Evolutionary conservation across 345 rosid species (phyloP), one percentile per base, ranked within the genome.

Genomic region (Cardamine occulta): DNA sequence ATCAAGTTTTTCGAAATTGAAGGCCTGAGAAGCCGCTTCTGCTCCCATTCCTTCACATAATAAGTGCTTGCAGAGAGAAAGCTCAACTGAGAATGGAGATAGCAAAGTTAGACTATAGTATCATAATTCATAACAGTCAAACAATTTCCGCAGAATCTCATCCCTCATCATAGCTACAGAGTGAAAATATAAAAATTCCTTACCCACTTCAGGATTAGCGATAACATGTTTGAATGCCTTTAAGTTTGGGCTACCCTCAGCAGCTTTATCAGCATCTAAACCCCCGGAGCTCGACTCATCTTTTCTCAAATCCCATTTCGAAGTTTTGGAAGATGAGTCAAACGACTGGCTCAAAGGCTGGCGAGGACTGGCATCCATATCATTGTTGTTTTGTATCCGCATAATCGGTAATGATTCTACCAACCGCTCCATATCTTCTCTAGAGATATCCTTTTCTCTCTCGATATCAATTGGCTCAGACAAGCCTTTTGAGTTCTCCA

Each of bases 351-450:
- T 85, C 48, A 87, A 66, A 64, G 90, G 85, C 84, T 53, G 69
- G 57, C 49, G 47, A 32, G 74, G 70, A 62, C 70, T 66, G 28
- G 56, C 68, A 51, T 68, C 87, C 68, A 77, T 48, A 39, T 85
- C 64, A 66, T 64, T 67, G 19, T 66, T 65, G 65, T 48, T 28
- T 15, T 58, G 64, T 44, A 80, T 80, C 80, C 85, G 74, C 74
- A 86, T 81, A 79, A 72, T 76, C 3, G 98, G 97, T 78, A 94
- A 83, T 74, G 97, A 94, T 79, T 82, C 90, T 47, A 61, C 84
- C 52, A 81, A 73, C 79, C 82, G 55, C 53, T 72, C 82, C 74
- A 52, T 66, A 39, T 82, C 85, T 29, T 84, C 84, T 64, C 67
- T 69, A 40, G 59, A 24, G 18, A 65, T 58, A 35, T 44, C 72